A percentile compares a stretch with the other conserved stretches of the same genome.
Conservation (phyloP, 139 green algal genomes). For the Chlorella sp. region DNA sequence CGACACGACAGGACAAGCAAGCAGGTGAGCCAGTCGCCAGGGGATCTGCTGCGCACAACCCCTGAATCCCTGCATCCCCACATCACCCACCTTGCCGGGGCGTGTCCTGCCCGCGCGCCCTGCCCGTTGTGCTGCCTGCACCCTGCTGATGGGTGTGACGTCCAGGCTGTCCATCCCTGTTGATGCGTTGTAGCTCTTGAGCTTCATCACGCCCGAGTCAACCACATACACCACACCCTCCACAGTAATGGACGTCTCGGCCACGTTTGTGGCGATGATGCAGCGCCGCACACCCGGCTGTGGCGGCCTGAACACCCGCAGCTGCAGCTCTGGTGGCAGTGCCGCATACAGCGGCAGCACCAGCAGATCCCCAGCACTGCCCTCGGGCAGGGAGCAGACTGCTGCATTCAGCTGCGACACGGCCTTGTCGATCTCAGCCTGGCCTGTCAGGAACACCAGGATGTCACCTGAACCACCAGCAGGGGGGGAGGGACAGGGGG, state of each 20-base stretch:
- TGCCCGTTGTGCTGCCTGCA: constrained; percentile 86
- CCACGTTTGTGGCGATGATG: constrained; percentile 95
- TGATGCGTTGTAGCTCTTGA: constrained; percentile 82
- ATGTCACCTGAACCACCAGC: constrained; percentile 73
- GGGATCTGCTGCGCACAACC: no score
- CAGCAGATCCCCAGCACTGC: constrained; percentile 56
- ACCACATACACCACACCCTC: constrained; percentile 86
- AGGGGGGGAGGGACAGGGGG: no score
- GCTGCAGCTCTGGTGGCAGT: constrained; percentile 80
- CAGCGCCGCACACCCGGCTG: constrained; percentile 64
- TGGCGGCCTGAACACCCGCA: constrained; percentile 73
- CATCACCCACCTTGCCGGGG: constrained; percentile 61
- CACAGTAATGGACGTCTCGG: constrained; percentile 93
- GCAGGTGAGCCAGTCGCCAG: no score
- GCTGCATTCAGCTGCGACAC: constrained; percentile 39
- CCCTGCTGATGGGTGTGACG: constrained; percentile 70
- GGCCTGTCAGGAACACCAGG: constrained; percentile 89
- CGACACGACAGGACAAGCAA: no score
- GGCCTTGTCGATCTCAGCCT: constrained; percentile 90
- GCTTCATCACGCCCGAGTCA: constrained; percentile 87
- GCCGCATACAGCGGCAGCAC: constrained; percentile 88
- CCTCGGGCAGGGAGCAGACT: constrained; percentile 45
- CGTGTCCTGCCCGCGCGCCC: constrained; percentile 82
- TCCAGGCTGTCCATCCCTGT: constrained; percentile 83
- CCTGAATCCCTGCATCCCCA: no score